A percentile compares a stretch with the other conserved stretches of the same genome.
Conservation (phyloP, 164 flowering plant species). For the Cinnamomum chago region DNA sequence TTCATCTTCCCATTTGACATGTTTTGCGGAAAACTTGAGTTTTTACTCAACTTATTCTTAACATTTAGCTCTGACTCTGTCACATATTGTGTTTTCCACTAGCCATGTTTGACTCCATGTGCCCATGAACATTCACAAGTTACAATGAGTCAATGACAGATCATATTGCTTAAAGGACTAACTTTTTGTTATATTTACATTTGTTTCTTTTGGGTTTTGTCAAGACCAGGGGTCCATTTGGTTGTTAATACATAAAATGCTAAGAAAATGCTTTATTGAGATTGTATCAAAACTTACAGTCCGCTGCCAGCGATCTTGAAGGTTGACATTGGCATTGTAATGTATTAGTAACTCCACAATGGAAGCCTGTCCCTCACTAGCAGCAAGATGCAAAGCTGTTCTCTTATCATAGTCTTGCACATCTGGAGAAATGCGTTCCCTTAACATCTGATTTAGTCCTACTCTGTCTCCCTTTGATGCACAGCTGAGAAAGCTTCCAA, state of each 20-base stretch:
- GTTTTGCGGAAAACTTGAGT: too few relatives aligned
- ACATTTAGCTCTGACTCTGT: too few relatives aligned
- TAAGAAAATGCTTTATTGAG: background rate
- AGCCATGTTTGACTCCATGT: too few relatives aligned
- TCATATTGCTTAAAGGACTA: too few relatives aligned
- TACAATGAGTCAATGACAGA: too few relatives aligned
- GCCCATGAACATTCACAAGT: too few relatives aligned
- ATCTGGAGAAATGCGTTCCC: slow-evolving; percentile 43
- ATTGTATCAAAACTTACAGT: slow-evolving; percentile 36
- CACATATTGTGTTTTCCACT: too few relatives aligned
- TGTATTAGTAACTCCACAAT: slow-evolving; percentile 54
- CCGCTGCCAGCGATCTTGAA: slow-evolving; percentile 46
- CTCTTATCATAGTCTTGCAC: slow-evolving; percentile 55
- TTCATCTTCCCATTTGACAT: too few relatives aligned
- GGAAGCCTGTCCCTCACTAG: slow-evolving; percentile 62
- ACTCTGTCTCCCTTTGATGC: slow-evolving; percentile 61
- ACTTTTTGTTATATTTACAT: too few relatives aligned
- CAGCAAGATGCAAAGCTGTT: slow-evolving; percentile 66
- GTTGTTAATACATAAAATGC: background rate
- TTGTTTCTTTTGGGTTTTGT: too few relatives aligned
- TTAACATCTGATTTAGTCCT: slow-evolving; percentile 53
- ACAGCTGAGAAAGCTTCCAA: slow-evolving; percentile 56
- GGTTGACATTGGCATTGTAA: slow-evolving; percentile 49
- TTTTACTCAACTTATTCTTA: too few relatives aligned
- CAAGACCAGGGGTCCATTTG: too few relatives aligned